These are phyloP conservation scores for Panus rudis DNA, from an alignment of 768 basidiomycete genomes.

Conservation along the genomic window DNA sequence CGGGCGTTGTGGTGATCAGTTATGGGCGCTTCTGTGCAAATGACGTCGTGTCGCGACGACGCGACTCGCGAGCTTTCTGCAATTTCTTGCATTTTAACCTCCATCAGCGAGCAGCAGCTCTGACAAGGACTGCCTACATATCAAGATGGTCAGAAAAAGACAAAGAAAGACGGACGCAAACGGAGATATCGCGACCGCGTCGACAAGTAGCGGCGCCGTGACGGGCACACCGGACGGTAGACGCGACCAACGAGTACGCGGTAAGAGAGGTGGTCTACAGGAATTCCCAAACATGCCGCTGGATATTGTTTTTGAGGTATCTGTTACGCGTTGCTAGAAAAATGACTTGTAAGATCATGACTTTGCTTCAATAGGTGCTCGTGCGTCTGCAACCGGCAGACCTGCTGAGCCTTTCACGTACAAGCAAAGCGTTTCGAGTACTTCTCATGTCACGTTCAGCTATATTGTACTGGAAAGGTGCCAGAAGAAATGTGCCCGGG, in stretches of 20 bases:
- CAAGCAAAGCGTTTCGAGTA: conserved; percentile 29
- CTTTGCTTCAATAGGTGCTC: conserved; percentile 25
- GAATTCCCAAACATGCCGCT: conserved; percentile 1
- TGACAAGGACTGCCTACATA: too few species aligned
- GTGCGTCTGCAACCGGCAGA: conserved; percentile 32
- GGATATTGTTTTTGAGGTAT: conserved; percentile 4
- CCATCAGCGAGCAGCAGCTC: too few species aligned
- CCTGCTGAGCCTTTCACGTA: conserved; percentile 32
- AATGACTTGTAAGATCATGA: neutral
- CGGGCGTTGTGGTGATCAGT: too few species aligned
- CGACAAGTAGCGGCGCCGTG: too few species aligned
- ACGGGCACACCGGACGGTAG: too few species aligned
- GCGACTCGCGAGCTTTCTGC: too few species aligned
- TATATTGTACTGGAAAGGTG: conserved; percentile 29
- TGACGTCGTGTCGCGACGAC: too few species aligned
- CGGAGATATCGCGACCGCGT: too few species aligned
- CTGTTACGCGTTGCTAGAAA: neutral
- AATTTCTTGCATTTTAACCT: too few species aligned
- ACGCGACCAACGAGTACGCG: neutral
- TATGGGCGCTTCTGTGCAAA: too few species aligned
- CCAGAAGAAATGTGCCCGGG: conserved; percentile 12
- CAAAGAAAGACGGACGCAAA: too few species aligned
- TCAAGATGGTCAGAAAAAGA: too few species aligned
- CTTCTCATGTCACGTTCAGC: conserved; percentile 24
- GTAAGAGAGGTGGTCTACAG: neutral